Evolutionary conservation across 345 rosid genomes (phyloP).

Genomic region (Pugionium dolabratum): DNA sequence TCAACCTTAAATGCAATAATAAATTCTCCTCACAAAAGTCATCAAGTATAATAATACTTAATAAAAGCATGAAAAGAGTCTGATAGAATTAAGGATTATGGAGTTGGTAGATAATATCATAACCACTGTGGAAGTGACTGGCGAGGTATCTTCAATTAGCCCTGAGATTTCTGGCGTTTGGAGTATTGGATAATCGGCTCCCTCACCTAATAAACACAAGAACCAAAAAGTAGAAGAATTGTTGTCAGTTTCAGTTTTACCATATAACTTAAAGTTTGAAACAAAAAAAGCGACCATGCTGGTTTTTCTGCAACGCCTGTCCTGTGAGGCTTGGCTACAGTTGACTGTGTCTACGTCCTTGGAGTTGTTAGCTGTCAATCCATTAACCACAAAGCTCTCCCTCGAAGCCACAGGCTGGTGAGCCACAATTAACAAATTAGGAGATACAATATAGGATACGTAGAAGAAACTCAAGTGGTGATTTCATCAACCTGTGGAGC

Average conservation of each 20-base stretch:
- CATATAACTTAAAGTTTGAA: slow-evolving; percentile 1
- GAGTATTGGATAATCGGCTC: slow-evolving; percentile 78
- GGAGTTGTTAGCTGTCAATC: slow-evolving; percentile 37
- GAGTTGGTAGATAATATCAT: neutral
- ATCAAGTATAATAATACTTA: neutral
- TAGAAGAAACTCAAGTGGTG: neutral
- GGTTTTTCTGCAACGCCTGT: slow-evolving; percentile 68
- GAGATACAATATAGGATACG: slow-evolving; percentile 3
- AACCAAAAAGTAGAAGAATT: neutral
- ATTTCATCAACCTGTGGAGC: slow-evolving; percentile 54
- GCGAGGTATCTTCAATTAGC: slow-evolving; percentile 40
- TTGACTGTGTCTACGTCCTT: slow-evolving; percentile 45
- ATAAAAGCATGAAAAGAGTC: neutral
- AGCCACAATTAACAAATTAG: slow-evolving; percentile 12
- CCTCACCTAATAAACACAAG: slow-evolving; percentile 60
- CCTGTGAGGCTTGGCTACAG: slow-evolving; percentile 62
- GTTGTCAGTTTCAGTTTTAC: slow-evolving; percentile 1
- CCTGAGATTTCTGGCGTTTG: slow-evolving; percentile 83
- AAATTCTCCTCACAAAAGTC: neutral
- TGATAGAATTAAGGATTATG: neutral
- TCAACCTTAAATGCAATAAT: neutral
- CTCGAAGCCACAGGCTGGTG: slow-evolving; percentile 79
- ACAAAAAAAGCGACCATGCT: slow-evolving; percentile 60
- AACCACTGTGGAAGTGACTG: slow-evolving; percentile 25
- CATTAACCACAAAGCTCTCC: slow-evolving; percentile 65